phyloP scores from a whole-genome alignment of 768 basidiomycete species.

The Pleurotus tuber-regium region DNA sequence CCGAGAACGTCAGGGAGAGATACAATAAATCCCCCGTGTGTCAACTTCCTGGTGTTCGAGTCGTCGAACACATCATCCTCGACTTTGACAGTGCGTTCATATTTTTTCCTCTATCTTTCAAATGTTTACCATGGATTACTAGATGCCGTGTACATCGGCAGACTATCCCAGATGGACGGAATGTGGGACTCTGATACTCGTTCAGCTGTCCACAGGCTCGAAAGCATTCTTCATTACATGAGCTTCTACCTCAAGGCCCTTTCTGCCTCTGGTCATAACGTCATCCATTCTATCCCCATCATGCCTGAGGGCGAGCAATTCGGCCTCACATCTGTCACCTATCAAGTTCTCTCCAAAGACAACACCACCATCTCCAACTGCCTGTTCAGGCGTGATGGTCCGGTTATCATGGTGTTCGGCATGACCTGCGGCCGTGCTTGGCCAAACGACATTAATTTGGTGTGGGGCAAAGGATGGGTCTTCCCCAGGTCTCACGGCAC shows the following conservation, averaged over 20 bases:
- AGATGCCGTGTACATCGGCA: conserved; percentile 14
- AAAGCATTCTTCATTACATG: conserved; percentile 2
- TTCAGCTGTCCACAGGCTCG: not conserved
- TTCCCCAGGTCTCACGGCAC: conserved; percentile 14
- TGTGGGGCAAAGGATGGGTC: conserved; percentile 11
- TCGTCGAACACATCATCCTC: conserved; percentile 13
- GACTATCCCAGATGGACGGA: conserved; percentile 15
- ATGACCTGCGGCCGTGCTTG: conserved; percentile 1
- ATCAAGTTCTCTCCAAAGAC: conserved; percentile 5
- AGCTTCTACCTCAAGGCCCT: not conserved
- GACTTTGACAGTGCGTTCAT: conserved; percentile 15
- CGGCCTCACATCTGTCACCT: conserved; percentile 2
- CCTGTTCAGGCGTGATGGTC: not conserved
- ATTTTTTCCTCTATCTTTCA: not conserved
- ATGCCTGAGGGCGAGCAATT: not conserved
- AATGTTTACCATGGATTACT: not conserved
- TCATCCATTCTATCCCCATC: conserved; percentile 2
- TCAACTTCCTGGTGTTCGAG: not conserved
- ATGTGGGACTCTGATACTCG: conserved; percentile 12
- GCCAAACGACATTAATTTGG: conserved; percentile 10
- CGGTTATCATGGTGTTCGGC: conserved; percentile 1
- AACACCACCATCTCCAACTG: not conserved
- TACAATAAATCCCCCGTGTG: not conserved
- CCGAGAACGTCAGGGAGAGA: not conserved
- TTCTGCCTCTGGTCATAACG: not conserved